Conservation (phyloP, 129 eudicot genomes). For the Artemisia tridentata region DNA sequence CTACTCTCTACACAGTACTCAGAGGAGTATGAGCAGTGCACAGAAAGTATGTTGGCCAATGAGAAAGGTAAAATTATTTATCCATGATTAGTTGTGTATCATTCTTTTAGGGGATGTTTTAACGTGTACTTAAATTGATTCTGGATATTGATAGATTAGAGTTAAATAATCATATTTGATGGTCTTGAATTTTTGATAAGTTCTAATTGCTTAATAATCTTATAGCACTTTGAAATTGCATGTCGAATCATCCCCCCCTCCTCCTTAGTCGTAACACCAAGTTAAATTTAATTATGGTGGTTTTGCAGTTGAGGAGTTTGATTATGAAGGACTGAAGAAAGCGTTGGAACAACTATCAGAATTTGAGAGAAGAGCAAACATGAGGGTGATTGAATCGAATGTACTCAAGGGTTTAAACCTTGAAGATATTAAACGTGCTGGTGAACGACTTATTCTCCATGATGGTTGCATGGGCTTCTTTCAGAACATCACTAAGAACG, state of each 20-base stretch:
- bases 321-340: constrained; percentile 48
- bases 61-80: too few species aligned
- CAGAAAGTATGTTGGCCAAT: too few species aligned
- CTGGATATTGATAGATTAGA: too few species aligned
- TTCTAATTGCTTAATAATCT: too few species aligned
- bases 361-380: constrained; percentile 82
- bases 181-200: too few species aligned
- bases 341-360: constrained; percentile 66
- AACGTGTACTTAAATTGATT: too few species aligned
- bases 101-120: too few species aligned
- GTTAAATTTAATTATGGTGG: not conserved
- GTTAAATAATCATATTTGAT: too few species aligned
- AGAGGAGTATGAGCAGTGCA: too few species aligned
- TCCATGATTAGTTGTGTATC: too few species aligned
- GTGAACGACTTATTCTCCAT: constrained; percentile 71
- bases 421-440: constrained; percentile 90
- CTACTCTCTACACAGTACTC: constrained; percentile 69
- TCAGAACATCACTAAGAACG: constrained; percentile 45
- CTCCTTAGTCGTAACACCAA: not conserved
- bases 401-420: constrained; percentile 79
- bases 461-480: constrained; percentile 80
- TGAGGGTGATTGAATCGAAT: constrained; percentile 71
- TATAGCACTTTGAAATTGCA: too few species aligned
- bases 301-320: constrained; percentile 53
- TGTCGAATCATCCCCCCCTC: too few species aligned